phyloP scores from a whole-genome alignment of 352 stramenopile genomes.

The Phytophthora ohioensis region DNA sequence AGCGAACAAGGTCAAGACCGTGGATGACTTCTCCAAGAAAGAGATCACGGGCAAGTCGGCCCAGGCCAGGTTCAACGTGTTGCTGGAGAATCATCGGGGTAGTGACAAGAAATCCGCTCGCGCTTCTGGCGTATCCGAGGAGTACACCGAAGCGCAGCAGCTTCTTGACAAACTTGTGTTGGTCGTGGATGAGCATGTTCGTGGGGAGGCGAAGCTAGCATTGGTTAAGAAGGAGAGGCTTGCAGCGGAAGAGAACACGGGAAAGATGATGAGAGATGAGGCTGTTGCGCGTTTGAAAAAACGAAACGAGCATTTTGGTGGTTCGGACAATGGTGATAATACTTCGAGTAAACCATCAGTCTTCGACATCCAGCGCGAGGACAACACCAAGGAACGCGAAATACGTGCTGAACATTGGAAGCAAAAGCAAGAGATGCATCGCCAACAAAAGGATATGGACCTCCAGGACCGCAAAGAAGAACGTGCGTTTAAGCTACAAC shows the following conservation, averaged over 20 bases:
- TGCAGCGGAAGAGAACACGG: constrained; percentile 1
- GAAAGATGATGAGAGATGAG: constrained; percentile 12
- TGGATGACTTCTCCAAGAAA: constrained; percentile 17
- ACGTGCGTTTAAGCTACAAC: constrained; percentile 8
- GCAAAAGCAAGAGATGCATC: constrained; percentile 7
- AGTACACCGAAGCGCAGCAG: constrained; percentile 7
- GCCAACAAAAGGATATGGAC: constrained; percentile 1
- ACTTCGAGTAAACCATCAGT: background rate
- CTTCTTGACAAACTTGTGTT: constrained; percentile 4
- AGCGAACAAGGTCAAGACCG: constrained; percentile 1
- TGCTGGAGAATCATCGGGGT: constrained; percentile 5
- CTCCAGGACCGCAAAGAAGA: constrained; percentile 13
- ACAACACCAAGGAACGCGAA: background rate
- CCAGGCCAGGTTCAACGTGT: constrained; percentile 17
- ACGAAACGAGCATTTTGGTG: background rate
- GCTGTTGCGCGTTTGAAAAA: constrained; percentile 10
- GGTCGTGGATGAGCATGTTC: constrained; percentile 8
- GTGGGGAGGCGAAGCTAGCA: background rate
- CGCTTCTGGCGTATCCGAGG: constrained; percentile 1
- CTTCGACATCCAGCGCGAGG: background rate
- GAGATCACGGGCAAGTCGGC: constrained; percentile 17
- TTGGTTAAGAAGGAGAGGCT: background rate
- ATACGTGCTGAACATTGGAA: background rate
- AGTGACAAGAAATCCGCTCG: background rate
- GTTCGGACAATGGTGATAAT: background rate